Evolutionary conservation across 75 land plant species (phyloP).

Genomic region (Pinus taeda): DNA sequence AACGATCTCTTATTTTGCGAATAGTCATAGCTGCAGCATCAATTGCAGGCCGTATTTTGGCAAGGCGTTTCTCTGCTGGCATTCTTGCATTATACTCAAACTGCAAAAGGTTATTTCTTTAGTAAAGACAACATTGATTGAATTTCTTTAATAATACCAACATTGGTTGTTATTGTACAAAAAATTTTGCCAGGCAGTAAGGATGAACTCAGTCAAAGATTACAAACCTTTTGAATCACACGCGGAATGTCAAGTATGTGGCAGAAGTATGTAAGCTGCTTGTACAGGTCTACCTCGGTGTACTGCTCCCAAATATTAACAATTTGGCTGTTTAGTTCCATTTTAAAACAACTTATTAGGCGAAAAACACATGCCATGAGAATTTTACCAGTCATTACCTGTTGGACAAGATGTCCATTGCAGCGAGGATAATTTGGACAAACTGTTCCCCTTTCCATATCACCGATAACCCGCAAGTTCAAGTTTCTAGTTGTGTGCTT

Average conservation of each 20-base stretch:
- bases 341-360: neutral
- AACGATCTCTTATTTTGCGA: slow-evolving; percentile 61
- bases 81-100: slow-evolving; percentile 49
- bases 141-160: neutral
- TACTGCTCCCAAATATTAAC: slow-evolving; percentile 44
- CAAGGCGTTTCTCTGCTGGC: slow-evolving; percentile 59
- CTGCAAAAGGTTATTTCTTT: slow-evolving; percentile 27
- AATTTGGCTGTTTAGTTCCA: neutral
- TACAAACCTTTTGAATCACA: slow-evolving; percentile 74
- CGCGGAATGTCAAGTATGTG: slow-evolving; percentile 63
- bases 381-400: slow-evolving; percentile 38
- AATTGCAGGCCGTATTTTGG: slow-evolving; percentile 41
- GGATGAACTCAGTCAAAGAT: neutral
- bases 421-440: slow-evolving; percentile 97
- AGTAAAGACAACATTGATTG: neutral
- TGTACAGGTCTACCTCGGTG: slow-evolving; percentile 89
- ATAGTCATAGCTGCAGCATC: slow-evolving; percentile 52
- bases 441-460: slow-evolving; percentile 82
- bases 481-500: slow-evolving; percentile 65
- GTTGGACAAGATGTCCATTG: slow-evolving; percentile 79
- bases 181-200: neutral
- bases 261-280: slow-evolving; percentile 88
- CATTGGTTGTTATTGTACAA: neutral
- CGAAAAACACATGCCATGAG: neutral
- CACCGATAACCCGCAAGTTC: slow-evolving; percentile 75